Evolutionary conservation across 2,329 filamentous ascomycete species (phyloP), one percentile per base, ranked within the genome.

Genomic region (Lachnellula suecica): DNA sequence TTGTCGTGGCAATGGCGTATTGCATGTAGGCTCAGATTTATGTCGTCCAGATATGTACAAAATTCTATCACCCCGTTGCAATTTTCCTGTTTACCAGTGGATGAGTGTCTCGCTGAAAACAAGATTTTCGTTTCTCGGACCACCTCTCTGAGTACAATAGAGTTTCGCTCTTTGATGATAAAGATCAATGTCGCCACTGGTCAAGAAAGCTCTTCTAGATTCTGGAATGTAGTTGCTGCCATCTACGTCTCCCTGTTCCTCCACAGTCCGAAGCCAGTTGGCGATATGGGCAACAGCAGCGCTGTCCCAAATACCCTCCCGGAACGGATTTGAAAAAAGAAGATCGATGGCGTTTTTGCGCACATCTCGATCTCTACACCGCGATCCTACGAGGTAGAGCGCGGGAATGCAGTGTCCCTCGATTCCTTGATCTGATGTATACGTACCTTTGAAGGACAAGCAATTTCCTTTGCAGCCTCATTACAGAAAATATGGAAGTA

Each of bases 271-370:
- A 11, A 57, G n/a, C 57, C 54, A 59, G 29, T 19, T 35, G n/a
- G 44, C 51, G 15, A 59, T 49, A 43, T 53, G 51, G 3, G 52
- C 53, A 2, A 57, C 54, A 25, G 44, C 50, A 20, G 50, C 24
- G 23, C 49, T 45, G 44, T 59, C 54, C 52, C 57, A 59, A 6
- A 53, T 51, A 1, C 54, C 54, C 24, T 59, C 57, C 15, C 52
- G 47, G 20, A 48, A 45, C 11, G 50, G 44, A 22, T 40, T 20
- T 1, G 52, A 38, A 13, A 53, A 47, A 10, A 62, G 20, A 27
- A 60, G 38, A 1, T 53, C 40, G 17, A 62, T 59, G 19, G 58
- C 58, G 42, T 51, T 23, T 29, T 41, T 35, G 23, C 56, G 53
- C 15, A 55, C 45, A 6, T 22, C 11, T 23, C 50, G 41, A 37